phyloP scores from a whole-genome alignment of 352 stramenopile genomes.

The Globisporangium abappressorium region DNA sequence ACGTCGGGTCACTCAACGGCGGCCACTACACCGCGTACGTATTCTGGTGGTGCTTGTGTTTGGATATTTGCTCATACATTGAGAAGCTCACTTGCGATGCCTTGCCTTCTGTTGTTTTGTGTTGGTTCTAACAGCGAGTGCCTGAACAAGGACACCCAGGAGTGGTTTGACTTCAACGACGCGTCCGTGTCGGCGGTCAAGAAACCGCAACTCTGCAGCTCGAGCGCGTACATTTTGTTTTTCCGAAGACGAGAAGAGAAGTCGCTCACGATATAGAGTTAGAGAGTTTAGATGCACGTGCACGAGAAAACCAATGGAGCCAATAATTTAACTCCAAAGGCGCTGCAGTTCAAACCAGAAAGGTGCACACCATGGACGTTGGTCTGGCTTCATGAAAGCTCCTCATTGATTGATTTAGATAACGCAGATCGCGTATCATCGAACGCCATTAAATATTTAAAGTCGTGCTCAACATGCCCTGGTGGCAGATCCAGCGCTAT shows the following conservation, averaged over 20 bases:
- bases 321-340: background rate
- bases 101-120: background rate
- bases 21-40: conserved; percentile 85
- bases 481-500: background rate
- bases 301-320: background rate
- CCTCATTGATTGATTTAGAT: no score
- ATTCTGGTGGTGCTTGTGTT: background rate
- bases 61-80: background rate
- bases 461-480: background rate
- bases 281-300: background rate
- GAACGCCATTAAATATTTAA: no score
- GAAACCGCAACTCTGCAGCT: conserved; percentile 58
- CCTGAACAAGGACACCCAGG: conserved; percentile 57
- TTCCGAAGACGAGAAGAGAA: conserved; percentile 59
- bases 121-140: conserved; percentile 41
- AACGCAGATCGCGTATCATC: no score
- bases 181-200: conserved; percentile 60
- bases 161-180: conserved; percentile 86
- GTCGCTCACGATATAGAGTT: conserved; percentile 53
- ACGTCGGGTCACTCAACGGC: conserved; percentile 72
- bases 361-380: no score
- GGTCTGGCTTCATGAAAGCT: no score
- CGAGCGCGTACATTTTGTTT: conserved; percentile 81
- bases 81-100: background rate
- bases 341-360: background rate